These are phyloP conservation scores for Arthrobotrys iridis DNA, from an alignment of 2,329 filamentous ascomycete species.

Conservation along the genomic window DNA sequence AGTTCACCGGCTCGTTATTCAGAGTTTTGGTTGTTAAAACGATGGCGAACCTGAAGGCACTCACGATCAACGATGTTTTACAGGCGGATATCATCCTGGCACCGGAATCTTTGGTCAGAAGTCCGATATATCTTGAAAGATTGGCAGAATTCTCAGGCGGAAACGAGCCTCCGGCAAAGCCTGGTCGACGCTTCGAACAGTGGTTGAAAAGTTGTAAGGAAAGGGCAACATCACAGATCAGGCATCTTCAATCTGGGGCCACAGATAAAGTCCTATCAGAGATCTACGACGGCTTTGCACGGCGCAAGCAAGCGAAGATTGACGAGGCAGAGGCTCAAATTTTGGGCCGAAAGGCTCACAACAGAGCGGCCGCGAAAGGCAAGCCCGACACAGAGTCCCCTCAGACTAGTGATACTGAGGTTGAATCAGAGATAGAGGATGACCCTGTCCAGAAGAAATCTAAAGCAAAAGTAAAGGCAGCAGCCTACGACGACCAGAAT, in stretches of 20 bases:
- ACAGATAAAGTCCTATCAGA: neutral
- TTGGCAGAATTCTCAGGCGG: slow-evolving; percentile 66
- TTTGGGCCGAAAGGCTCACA: slow-evolving; percentile 27
- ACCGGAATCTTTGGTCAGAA: slow-evolving; percentile 66
- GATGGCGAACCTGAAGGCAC: slow-evolving; percentile 61
- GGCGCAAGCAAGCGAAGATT: neutral
- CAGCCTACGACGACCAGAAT: slow-evolving; percentile 54
- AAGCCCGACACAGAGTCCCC: neutral
- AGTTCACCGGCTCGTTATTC: slow-evolving; percentile 64
- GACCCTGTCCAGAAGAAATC: slow-evolving; percentile 50
- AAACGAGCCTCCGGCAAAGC: slow-evolving; percentile 61
- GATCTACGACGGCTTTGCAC: slow-evolving; percentile 20
- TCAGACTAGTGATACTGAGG: slow-evolving; percentile 47
- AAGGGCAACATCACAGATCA: slow-evolving; percentile 63
- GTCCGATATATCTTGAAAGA: slow-evolving; percentile 64
- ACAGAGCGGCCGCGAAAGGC: neutral
- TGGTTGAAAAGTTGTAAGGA: slow-evolving; percentile 66
- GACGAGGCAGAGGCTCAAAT: neutral
- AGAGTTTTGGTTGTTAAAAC: slow-evolving; percentile 64
- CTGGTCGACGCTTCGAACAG: slow-evolving; percentile 65
- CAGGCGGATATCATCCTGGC: slow-evolving; percentile 68
- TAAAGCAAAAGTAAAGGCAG: neutral
- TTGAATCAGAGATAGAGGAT: slow-evolving; percentile 23
- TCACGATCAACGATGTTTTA: slow-evolving; percentile 64
- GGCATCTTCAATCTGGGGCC: slow-evolving; percentile 57